Base-by-base conservation (phyloP, 169 alveolate species). In the Neospora caninum region DNA sequence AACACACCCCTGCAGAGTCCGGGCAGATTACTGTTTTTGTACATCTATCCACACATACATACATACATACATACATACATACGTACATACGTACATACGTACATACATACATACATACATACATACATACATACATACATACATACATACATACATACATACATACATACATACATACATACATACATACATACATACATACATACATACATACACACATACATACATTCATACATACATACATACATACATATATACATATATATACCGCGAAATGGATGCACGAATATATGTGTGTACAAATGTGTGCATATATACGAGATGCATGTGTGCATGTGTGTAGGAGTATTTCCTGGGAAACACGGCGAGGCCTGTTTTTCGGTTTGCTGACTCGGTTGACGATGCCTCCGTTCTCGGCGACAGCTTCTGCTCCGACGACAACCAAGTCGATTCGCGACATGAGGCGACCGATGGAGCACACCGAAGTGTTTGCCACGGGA, bases 351-450 rank as follows among this genome's bases (percentile, higher is more conserved):
- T 13, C 4, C 58, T 4, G 22, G 13, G 58, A 49, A 7, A 13
- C 58, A 13, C 41, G 38, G 80, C 4, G 80, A 69, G 29, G 38
- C 18, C 4, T n/a, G 0, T 16, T 13, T 64, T 64, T 64, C 7
- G n/a, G 73, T 16, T 16, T 73, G 6, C 80, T n/a, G 4, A 89
- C 83, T 9, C 73, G 34, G 45, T 89, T 89, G 42, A 89, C 39
- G 43, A 89, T 70, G 64, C 93, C 93, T 0, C 93, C 93, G 70
- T 89, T 70, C n/a, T 70, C 93, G 4, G 88, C 88, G 45, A 89
- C 93, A 0, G 93, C 93, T 38, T 89, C 93, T 2, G 93, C 49
- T 0, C 93, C 93, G 41, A 89, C 88, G 53, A 89, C 88, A 22
- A 89, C 93, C 27, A 89, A 6, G 45, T 89, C 86, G 36, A 67